Conservation (phyloP, 2,329 filamentous ascomycete genomes). For the Hypoxylon sp. region DNA sequence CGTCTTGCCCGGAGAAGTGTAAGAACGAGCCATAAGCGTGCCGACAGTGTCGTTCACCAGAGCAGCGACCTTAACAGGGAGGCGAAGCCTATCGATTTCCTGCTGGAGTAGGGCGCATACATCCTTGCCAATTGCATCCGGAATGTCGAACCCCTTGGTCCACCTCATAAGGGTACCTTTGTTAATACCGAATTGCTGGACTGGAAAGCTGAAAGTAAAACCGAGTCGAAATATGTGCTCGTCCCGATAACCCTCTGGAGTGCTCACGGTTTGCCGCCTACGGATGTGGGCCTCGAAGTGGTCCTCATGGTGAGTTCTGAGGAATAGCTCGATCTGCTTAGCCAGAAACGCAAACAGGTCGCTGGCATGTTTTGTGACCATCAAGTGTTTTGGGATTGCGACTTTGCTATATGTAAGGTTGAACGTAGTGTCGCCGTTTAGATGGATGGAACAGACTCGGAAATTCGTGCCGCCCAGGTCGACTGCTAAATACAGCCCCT, state of each 20-base stretch:
- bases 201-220: constrained; percentile 99
- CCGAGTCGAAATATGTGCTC: constrained; percentile 91
- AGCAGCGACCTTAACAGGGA: constrained; percentile 95
- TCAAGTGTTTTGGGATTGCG: constrained; percentile 88
- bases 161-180: constrained; percentile 94
- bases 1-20: constrained; percentile 89
- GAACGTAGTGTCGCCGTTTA: constrained; percentile 96
- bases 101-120: constrained; percentile 90
- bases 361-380: constrained; percentile 87
- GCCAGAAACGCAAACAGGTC: constrained; percentile 95
- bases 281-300: constrained; percentile 81
- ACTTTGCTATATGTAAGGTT: constrained; percentile 94
- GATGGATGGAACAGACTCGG: constrained; percentile 92
- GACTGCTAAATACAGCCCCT: constrained; percentile 96
- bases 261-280: constrained; percentile 73
- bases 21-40: constrained; percentile 97
- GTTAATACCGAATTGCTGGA: constrained; percentile 94
- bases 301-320: constrained; percentile 88
- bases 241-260: constrained; percentile 72
- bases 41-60: constrained; percentile 98
- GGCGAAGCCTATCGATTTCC: constrained; percentile 87
- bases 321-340: constrained; percentile 90
- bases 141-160: constrained; percentile 99
- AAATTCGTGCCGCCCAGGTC: constrained; percentile 99
- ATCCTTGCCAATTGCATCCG: constrained; percentile 94